phyloP scores from a whole-genome alignment of 768 basidiomycete genomes.

The Neoboletus subvelutipes region DNA sequence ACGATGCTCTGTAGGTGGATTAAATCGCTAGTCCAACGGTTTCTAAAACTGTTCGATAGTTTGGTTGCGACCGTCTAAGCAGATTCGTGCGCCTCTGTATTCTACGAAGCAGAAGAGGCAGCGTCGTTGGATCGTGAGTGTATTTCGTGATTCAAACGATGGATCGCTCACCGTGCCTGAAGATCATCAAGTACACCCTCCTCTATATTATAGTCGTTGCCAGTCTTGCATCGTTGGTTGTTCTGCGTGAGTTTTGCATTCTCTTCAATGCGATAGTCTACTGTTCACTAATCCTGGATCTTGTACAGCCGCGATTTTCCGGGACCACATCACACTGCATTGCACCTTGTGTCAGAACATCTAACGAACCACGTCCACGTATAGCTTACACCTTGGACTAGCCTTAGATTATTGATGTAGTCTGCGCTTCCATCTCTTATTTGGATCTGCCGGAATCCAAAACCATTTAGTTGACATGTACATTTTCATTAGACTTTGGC shows the following conservation, averaged over 20 bases:
- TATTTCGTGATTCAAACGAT: neutral
- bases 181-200: slow-evolving; percentile 84
- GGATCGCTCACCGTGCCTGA: slow-evolving; percentile 4
- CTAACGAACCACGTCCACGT: slow-evolving; percentile 46
- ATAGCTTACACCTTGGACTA: slow-evolving; percentile 12
- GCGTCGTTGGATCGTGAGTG: slow-evolving; percentile 81
- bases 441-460: slow-evolving; percentile 21
- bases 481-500: slow-evolving; percentile 19
- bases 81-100: slow-evolving; percentile 90
- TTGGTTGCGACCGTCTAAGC: slow-evolving; percentile 94
- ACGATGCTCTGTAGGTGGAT: slow-evolving; percentile 80
- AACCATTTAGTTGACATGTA: slow-evolving; percentile 27
- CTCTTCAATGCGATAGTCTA: neutral
- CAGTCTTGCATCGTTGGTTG: slow-evolving; percentile 76
- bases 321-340: slow-evolving; percentile 69
- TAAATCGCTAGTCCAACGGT: neutral
- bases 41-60: slow-evolving; percentile 44
- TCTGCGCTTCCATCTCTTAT: slow-evolving; percentile 6
- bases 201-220: slow-evolving; percentile 78
- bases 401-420: neutral
- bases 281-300: slow-evolving; percentile 13
- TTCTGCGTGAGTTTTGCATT: slow-evolving; percentile 61
- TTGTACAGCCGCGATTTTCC: slow-evolving; percentile 72
- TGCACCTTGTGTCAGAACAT: slow-evolving; percentile 87
- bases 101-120: slow-evolving; percentile 92